Evolutionary conservation across 176 grass and related monocot genomes (phyloP).

Genomic region (Ampelocalamus luodianensis): DNA sequence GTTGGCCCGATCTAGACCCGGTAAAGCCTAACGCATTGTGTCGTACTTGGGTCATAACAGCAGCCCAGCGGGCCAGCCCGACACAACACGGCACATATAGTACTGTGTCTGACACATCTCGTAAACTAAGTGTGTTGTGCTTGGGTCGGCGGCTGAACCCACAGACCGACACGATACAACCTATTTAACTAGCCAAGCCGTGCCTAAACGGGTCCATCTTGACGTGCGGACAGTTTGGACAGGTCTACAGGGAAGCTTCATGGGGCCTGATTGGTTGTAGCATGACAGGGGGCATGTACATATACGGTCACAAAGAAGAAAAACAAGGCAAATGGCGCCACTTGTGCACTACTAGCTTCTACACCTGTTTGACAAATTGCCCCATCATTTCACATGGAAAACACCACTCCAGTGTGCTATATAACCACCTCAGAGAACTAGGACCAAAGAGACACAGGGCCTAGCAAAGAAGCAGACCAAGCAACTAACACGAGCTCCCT

Average conservation of each 20-base stretch:
- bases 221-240: too few species aligned
- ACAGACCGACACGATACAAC: too few species aligned
- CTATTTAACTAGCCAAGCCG: too few species aligned
- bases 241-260: not conserved
- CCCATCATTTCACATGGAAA: not conserved
- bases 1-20: too few species aligned
- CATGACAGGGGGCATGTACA: not conserved
- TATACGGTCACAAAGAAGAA: constrained; percentile 11
- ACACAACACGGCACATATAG: too few species aligned
- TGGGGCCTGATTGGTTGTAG: not conserved
- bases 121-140: too few species aligned
- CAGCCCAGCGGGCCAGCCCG: too few species aligned
- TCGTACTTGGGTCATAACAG: too few species aligned
- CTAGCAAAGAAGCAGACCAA: constrained; percentile 1
- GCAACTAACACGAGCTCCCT: not conserved
- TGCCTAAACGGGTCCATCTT: too few species aligned
- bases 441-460: not conserved
- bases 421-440: not conserved
- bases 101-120: too few species aligned
- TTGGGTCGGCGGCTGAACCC: too few species aligned
- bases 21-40: too few species aligned
- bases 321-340: not conserved
- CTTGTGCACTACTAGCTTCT: constrained; percentile 17
- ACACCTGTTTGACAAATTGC: not conserved
- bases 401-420: not conserved